Conservation (phyloP, 192 early-diverging fungal genomes). For the Linnemannia hyalina region DNA sequence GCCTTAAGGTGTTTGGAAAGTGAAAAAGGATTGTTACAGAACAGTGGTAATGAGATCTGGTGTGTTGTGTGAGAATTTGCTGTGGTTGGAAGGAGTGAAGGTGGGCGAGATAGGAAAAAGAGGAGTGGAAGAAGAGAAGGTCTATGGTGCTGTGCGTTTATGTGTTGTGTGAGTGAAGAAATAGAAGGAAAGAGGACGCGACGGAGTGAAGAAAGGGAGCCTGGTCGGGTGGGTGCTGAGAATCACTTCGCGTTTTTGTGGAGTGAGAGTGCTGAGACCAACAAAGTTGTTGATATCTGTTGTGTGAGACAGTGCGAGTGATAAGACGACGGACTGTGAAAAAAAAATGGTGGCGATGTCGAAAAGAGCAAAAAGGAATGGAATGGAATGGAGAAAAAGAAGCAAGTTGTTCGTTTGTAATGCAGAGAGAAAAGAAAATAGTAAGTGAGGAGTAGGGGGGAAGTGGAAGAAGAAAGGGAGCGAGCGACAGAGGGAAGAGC, state of each 20-base stretch:
- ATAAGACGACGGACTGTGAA: background rate
- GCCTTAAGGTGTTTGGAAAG: background rate
- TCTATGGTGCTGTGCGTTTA: background rate
- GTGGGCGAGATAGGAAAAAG: too few relatives aligned
- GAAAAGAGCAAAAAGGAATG: background rate
- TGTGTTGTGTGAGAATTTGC: background rate
- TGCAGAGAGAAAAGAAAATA: background rate
- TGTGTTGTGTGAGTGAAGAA: background rate
- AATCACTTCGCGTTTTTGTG: background rate
- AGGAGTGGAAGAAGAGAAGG: too few relatives aligned
- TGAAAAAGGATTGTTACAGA: background rate
- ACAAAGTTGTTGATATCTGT: background rate
- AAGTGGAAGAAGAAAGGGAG: background rate
- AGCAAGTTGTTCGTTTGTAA: background rate
- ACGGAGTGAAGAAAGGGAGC: background rate
- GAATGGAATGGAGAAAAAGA: conserved; percentile 2
- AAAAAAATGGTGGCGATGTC: conserved; percentile 5
- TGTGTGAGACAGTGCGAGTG: background rate
- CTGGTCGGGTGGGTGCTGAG: background rate
- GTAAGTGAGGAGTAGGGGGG: background rate
- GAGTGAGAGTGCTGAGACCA: background rate
- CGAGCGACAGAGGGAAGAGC: too few relatives aligned
- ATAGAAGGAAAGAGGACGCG: background rate
- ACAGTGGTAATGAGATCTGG: background rate
- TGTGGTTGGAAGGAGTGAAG: too few relatives aligned